phyloP scores from a whole-genome alignment of 2,329 filamentous ascomycete species.

The Alternaria sp. region DNA sequence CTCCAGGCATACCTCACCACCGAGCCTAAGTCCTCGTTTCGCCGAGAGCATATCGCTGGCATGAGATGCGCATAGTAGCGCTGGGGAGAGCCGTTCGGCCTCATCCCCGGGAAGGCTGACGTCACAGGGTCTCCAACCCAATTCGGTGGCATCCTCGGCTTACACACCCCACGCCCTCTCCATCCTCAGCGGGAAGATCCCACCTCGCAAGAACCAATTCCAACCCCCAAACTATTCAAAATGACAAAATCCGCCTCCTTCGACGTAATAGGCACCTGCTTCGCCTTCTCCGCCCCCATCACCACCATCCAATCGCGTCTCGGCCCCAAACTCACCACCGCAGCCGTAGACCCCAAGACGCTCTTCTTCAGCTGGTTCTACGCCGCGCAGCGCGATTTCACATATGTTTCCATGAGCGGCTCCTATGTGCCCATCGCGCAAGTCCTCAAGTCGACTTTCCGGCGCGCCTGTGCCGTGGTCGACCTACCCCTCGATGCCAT shows the following conservation, averaged over 20 bases:
- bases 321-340: conserved; percentile 18
- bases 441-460: conserved; percentile 25
- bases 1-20: neutral
- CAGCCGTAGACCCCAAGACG: conserved; percentile 23
- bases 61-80: neutral
- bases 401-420: conserved; percentile 24
- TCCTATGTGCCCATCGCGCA: conserved; percentile 32
- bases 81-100: neutral
- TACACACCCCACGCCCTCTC: neutral
- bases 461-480: conserved; percentile 25
- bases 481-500: conserved; percentile 23
- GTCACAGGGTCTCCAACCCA: conserved; percentile 8
- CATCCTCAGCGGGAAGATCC: neutral
- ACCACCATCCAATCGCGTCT: conserved; percentile 22
- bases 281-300: conserved; percentile 28
- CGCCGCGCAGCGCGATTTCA: conserved; percentile 35
- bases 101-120: neutral
- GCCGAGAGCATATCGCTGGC: neutral
- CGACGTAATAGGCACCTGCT: conserved; percentile 36
- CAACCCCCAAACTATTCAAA: neutral
- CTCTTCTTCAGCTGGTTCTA: conserved; percentile 40
- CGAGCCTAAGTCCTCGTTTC: neutral
- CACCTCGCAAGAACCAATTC: neutral
- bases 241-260: conserved; percentile 32
- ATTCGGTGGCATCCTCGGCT: neutral